These are phyloP conservation scores for Chlamydomonas incerta DNA, from an alignment of 139 green algal species.

Conservation along the genomic window DNA sequence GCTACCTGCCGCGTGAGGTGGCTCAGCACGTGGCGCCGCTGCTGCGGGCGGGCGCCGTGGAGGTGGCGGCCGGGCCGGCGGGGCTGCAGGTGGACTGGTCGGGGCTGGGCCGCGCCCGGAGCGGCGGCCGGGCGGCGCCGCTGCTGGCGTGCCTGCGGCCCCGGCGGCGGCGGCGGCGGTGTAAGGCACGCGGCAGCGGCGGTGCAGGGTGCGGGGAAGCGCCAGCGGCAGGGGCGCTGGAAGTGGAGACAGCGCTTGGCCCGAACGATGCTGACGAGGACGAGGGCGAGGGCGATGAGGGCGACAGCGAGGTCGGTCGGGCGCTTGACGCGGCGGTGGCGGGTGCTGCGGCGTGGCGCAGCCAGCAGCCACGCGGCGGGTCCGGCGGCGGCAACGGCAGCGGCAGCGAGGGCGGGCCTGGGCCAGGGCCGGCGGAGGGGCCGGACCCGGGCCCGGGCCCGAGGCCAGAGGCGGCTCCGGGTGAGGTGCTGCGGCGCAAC, in stretches of 20 bases:
- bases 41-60: not conserved
- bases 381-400: not conserved
- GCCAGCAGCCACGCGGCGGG: not conserved
- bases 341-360: not conserved
- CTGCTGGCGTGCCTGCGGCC: not conserved
- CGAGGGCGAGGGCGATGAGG: not conserved
- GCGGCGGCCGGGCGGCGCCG: not conserved
- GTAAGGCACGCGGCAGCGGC: too few species aligned
- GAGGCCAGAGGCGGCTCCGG: not conserved
- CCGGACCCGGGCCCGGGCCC: not conserved
- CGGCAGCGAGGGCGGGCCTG: not conserved
- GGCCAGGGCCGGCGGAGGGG: not conserved
- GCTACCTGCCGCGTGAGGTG: not conserved
- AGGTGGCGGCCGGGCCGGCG: not conserved
- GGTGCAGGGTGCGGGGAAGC: too few species aligned
- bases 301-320: not conserved
- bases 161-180: too few species aligned
- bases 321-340: not conserved
- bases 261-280: too few species aligned
- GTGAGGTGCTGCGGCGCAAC: constrained; percentile 29
- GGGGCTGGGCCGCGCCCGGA: not conserved
- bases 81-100: constrained; percentile 9
- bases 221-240: too few species aligned
- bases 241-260: too few species aligned
- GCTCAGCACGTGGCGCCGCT: not conserved